Base-by-base conservation (phyloP, 2,329 filamentous ascomycete species). In the Fusarium dimerum region DNA sequence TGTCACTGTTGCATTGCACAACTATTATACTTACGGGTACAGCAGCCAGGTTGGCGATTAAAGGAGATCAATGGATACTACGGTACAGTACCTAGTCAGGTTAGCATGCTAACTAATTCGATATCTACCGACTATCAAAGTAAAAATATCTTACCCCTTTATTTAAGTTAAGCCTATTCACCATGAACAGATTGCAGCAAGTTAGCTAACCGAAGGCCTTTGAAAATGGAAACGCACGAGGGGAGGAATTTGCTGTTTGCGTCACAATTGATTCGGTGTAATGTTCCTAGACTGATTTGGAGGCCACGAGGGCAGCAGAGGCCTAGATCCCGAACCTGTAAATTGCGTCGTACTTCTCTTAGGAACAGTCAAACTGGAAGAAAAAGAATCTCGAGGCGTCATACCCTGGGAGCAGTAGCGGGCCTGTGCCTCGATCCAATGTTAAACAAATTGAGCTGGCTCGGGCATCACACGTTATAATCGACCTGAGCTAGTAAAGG, bases 401-500 rank as follows among this genome's bases (percentile, higher is more conserved):
- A 44, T 18, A n/a, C n/a, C 26, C 20, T 45, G 17, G 34, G 30
- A 17, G 41, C 39, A 6, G 32, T 41, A 26, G 20, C 40, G 48
- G 29, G 13, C 13, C 36, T 13, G 38, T 54, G 42, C n/a, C 38
- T 36, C 10, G 45, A 54, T 51, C 10, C 13, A 36, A 36, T 36
- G 32, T 36, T 36, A 15, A 9, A 36, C 32, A 36, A 36, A 15
- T 26, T 26, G 32, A 36, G 13, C 32, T 36, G 32, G 32, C 32
- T 36, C 32, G 32, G 10, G 32, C 10, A 15, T 15, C 32, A 10
- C 32, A 36, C 32, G 10, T 5, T 36, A 15, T 15, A 36, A 36
- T 36, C 32, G 32, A 36, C 10, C 32, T 12, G 5, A 36, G 20
- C 32, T 36, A 5, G 32, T 15, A 36, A 15, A 36, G 32, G 32